Evolutionary conservation across 2,329 filamentous ascomycete genomes (phyloP).

Genomic region (Hypoxylon sp.): DNA sequence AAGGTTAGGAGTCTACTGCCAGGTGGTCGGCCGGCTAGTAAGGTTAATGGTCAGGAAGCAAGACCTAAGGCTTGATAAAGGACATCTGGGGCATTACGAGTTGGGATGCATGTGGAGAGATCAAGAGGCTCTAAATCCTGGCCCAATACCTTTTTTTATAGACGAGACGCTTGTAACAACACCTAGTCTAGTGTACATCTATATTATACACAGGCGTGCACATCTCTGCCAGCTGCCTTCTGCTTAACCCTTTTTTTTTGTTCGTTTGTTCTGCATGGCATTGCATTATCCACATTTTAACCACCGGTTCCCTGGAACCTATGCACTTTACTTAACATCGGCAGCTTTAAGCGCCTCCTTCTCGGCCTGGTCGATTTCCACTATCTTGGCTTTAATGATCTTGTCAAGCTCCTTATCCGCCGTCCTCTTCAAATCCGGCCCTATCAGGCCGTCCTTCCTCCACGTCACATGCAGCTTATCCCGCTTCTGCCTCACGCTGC

Average conservation of each 20-base stretch:
- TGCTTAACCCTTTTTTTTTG: neutral
- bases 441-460: conserved; percentile 61
- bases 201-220: conserved; percentile 28
- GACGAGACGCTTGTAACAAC: conserved; percentile 43
- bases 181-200: conserved; percentile 48
- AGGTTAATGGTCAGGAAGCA: conserved; percentile 2
- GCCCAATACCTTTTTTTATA: conserved; percentile 39
- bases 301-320: neutral
- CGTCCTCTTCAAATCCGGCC: conserved; percentile 59
- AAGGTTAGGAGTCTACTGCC: conserved; percentile 51
- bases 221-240: conserved; percentile 9
- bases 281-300: conserved; percentile 1
- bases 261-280: neutral
- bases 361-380: conserved; percentile 65
- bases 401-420: conserved; percentile 64
- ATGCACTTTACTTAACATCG: conserved; percentile 50
- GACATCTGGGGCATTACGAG: neutral
- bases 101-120: neutral
- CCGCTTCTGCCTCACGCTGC: conserved; percentile 63
- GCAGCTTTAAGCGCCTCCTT: conserved; percentile 61
- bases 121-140: conserved; percentile 18
- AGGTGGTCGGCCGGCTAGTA: conserved; percentile 3
- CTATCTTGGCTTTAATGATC: conserved; percentile 63
- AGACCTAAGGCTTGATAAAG: conserved; percentile 38
- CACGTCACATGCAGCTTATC: conserved; percentile 66